Evolutionary conservation across 1,139 yeast genomes (phyloP), one percentile per base, ranked within the genome.

Genomic region (Pichia norvegensis): DNA sequence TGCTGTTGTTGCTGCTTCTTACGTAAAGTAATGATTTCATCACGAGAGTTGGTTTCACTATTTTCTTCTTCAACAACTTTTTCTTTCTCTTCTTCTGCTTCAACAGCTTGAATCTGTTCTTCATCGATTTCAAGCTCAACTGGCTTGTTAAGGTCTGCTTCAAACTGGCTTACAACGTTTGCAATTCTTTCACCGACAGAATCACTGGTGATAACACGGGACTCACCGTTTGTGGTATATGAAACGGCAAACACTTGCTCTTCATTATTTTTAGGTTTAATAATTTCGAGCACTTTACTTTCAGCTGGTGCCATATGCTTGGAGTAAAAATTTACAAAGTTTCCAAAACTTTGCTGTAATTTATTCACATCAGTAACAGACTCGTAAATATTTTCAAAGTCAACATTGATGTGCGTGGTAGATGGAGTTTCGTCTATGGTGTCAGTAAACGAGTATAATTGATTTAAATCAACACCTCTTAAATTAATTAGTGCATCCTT

Each of bases 11-110:
- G 43, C 36, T 52, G 56, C 47, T 48, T 56, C 51, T 67, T 67
- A 33, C 76, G 72, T 50, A 81, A 64, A 0, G 81, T 73, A 33
- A 81, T 67, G 20, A 82, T 68, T 47, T 81, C 87, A 48, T 78
- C 72, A n/a, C 67, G 64, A 43, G 68, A 66, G 2, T 42, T 22
- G 21, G 44, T 17, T 45, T 46, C 29, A 46, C 52, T 19, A 9
- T 14, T 20, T 2, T 40, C 45, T 9, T 38, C 38, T 25, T 45
- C 46, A 20, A 36, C 50, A 25, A 45, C 47, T 16, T 41, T 40
- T 21, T n/a, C n/a, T n/a, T 45, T 46, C 43, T 44, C 47, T 41
- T 47, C 48, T 38, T 46, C 43, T 33, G 46, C 49, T 38, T 41
- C 47, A 20, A 14, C 43, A 4, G 36, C 46, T n/a, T 45, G 46